Base-by-base conservation (phyloP, 1,139 yeast genomes). In the Debaryomycetaceae sp. region DNA sequence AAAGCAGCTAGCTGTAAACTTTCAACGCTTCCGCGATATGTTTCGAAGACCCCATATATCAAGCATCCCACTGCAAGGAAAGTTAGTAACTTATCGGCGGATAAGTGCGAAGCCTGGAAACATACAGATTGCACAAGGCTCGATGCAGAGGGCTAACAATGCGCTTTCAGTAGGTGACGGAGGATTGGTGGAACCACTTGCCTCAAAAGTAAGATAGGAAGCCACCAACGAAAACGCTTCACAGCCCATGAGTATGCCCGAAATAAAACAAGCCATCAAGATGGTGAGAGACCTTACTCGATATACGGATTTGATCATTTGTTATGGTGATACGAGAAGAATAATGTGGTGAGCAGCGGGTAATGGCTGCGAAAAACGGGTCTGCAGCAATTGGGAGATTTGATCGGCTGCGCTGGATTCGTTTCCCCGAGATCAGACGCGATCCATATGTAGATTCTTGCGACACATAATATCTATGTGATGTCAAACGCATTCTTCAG, bases 71-170 rank as follows among this genome's bases (percentile, higher is more conserved):
- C 62, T 55, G 27, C 4, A 14, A 24, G 18, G 31, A 35, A 30
- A 41, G 39, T 19, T 5, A 12, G 4, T 12, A 13, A 7, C 11
- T 24, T 6, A 23, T 12, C 12, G 11, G 10, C 6, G 16, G 19
- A n/a, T 11, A 18, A 8, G 5, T 11, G 16, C 20, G 10, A 18
- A 18, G 8, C 6, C 15, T 13, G 12, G 12, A 13, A 37, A 50
- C 39, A 25, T 47, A 53, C 58, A 38, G 15, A 52, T 45, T 12
- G 61, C 58, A 1, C 67, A 66, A 12, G 58, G 41, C 3, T 58
- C 41, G 30, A 42, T 51, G 28, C 55, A 45, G 16, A 60, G 44
- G 23, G 44, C 45, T 11, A 58, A 31, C 31, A 58, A 30, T 12
- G 49, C 45, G 8, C 42, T 47, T 29, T 58, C 62, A 35, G 53